Percentiles rank a stretch among this genome's conserved stretches.
Conservation (phyloP, 768 basidiomycete genomes). For the Coprinopsis strossmayeri region DNA sequence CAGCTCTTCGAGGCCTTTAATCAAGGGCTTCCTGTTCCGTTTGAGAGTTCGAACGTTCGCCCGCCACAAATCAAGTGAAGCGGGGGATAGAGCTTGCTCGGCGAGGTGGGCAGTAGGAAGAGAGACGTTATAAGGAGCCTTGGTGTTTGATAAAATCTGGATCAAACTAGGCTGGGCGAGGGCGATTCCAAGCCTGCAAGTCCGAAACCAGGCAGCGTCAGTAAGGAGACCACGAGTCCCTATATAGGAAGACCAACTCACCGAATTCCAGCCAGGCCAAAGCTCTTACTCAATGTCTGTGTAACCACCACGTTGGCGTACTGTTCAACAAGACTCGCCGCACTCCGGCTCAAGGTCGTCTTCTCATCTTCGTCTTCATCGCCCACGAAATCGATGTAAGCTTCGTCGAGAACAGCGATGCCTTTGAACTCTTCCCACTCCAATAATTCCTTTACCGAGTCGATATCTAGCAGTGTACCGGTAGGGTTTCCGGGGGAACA, state of each 20-base stretch:
- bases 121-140: conserved; percentile 97
- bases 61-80: conserved; percentile 59
- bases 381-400: conserved; percentile 90
- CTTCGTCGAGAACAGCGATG: conserved; percentile 92
- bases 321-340: conserved; percentile 49
- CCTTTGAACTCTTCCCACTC: conserved; percentile 83
- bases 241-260: conserved; percentile 40
- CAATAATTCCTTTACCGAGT: conserved; percentile 60
- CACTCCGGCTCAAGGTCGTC: conserved; percentile 37
- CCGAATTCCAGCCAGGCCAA: conserved; percentile 94
- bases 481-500: conserved; percentile 98
- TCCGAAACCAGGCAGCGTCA: no score
- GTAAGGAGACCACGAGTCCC: no score
- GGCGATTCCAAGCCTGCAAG: conserved; percentile 86
- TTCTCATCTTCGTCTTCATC: conserved; percentile 33
- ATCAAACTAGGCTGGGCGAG: conserved; percentile 87
- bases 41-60: conserved; percentile 54
- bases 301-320: conserved; percentile 91
- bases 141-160: conserved; percentile 88
- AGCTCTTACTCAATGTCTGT: conserved; percentile 95
- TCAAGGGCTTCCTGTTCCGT: conserved; percentile 49
- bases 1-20: conserved; percentile 41
- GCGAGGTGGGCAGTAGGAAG: conserved; percentile 84
- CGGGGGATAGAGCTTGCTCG: conserved; percentile 63
- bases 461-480: conserved; percentile 75